These are phyloP conservation scores for Craspedostauros australis DNA, from an alignment of 108 stramenopile species.

Conservation along the genomic window DNA sequence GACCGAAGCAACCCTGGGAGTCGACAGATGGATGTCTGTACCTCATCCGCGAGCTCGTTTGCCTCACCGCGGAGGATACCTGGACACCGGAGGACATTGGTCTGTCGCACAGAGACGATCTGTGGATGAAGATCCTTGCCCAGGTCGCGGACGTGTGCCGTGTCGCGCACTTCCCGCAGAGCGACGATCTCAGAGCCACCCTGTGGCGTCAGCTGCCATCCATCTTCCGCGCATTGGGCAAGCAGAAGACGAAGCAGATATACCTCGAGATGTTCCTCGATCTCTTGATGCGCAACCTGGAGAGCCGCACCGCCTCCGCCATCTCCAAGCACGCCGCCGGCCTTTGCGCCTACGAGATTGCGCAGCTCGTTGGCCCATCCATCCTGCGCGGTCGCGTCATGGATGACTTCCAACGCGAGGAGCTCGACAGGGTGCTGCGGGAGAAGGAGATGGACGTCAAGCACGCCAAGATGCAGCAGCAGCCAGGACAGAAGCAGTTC, in stretches of 20 bases:
- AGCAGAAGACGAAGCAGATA: conserved; percentile 68
- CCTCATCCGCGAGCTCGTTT: conserved; percentile 69
- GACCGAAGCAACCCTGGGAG: conserved; percentile 92
- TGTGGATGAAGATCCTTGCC: conserved; percentile 51
- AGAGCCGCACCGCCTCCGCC: conserved; percentile 60
- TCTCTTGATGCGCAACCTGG: conserved; percentile 60
- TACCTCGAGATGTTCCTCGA: conserved; percentile 79
- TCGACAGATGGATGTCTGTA: conserved; percentile 94
- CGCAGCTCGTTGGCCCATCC: conserved; percentile 56
- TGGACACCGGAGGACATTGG: conserved; percentile 2
- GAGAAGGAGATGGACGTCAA: conserved; percentile 41
- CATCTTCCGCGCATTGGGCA: conserved; percentile 73
- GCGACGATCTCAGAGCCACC: conserved; percentile 73
- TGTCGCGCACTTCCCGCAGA: conserved; percentile 77
- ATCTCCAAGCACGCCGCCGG: conserved; percentile 76
- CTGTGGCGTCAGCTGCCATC: conserved; percentile 72
- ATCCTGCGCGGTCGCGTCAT: conserved; percentile 73
- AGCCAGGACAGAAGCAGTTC: conserved; percentile 17
- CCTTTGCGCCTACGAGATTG: conserved; percentile 74
- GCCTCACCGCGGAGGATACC: conserved; percentile 16
- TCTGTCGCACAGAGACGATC: conserved; percentile 39
- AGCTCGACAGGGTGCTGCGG: conserved; percentile 61
- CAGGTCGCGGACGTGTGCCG: conserved; percentile 79
- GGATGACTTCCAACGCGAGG: conserved; percentile 56
- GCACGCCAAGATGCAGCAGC: conserved; percentile 20